Conservation (phyloP, 345 rosid species). For the Euclidium syriacum region DNA sequence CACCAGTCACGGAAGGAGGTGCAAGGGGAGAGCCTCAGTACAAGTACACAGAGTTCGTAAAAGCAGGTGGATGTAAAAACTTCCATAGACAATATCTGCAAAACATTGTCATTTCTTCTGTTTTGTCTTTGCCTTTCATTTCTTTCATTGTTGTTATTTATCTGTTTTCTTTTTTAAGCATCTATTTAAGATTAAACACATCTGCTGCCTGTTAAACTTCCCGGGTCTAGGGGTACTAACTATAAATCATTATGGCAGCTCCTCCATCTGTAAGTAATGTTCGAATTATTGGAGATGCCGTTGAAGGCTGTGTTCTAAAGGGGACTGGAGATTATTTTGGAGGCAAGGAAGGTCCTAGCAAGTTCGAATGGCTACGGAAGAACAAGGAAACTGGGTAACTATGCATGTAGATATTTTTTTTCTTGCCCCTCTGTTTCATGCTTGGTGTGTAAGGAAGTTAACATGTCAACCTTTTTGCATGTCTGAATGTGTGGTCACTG, state of each 20-base stretch:
- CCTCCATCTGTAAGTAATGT: conserved; percentile 83
- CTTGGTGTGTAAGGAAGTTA: not conserved
- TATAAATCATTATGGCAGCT: conserved; percentile 51
- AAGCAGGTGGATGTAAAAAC: conserved; percentile 54
- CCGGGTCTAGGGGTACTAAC: conserved; percentile 2
- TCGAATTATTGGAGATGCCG: conserved; percentile 65
- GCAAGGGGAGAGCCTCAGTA: conserved; percentile 96
- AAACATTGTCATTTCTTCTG: not conserved
- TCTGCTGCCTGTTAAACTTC: not conserved
- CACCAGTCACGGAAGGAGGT: conserved; percentile 93
- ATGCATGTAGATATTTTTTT: conserved; percentile 9
- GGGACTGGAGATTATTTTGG: conserved; percentile 94
- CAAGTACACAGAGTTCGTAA: conserved; percentile 90
- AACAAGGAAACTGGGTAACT: conserved; percentile 66
- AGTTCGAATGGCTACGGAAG: conserved; percentile 86
- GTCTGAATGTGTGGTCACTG: not conserved
- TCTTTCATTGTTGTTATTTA: not conserved
- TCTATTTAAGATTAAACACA: not conserved
- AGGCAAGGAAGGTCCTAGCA: conserved; percentile 97
- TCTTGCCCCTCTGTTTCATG: not conserved
- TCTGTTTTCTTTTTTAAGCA: not conserved
- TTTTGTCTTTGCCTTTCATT: conserved; percentile 16
- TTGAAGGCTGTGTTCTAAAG: conserved; percentile 73
- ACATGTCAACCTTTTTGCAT: not conserved
- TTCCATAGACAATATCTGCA: not conserved